Percentiles rank a stretch among this genome's conserved stretches.
These are phyloP conservation scores for Pythium phragmitis DNA, from an alignment of 352 stramenopile species.

Conservation along the genomic window DNA sequence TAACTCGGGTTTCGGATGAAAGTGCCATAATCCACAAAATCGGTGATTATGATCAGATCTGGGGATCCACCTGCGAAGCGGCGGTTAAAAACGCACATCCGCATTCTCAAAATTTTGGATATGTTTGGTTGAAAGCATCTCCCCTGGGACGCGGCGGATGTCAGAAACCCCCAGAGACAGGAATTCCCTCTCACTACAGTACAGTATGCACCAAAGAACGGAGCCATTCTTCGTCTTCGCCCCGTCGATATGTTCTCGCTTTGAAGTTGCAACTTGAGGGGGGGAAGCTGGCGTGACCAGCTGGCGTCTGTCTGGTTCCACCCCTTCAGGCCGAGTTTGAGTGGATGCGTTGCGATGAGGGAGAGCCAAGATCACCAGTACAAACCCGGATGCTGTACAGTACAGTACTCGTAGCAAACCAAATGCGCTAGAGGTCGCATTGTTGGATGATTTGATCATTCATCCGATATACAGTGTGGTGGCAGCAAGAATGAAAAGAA, in stretches of 20 bases:
- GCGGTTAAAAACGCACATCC: neutral
- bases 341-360: neutral
- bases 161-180: conserved; percentile 26
- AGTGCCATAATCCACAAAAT: neutral
- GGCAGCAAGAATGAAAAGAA: neutral
- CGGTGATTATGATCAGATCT: neutral
- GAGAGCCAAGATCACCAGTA: too few species aligned
- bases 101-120: conserved; percentile 3
- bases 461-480: too few species aligned
- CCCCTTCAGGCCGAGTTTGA: neutral
- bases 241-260: conserved; percentile 18
- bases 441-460: too few species aligned
- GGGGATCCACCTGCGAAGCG: conserved; percentile 10
- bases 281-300: neutral
- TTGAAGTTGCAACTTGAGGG: conserved; percentile 16
- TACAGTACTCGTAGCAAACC: too few species aligned
- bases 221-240: conserved; percentile 12
- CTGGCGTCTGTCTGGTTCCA: conserved; percentile 18
- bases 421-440: too few species aligned
- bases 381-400: too few species aligned
- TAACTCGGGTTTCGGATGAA: too few species aligned
- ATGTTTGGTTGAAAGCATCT: neutral
- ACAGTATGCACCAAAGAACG: conserved; percentile 1
- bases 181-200: neutral
- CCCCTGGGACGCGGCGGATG: conserved; percentile 16